A percentile compares a stretch with the other conserved stretches of the same genome.
These are phyloP conservation scores for Rhynchosporium graminicola DNA, from an alignment of 2,329 filamentous ascomycete genomes.

Conservation along the genomic window DNA sequence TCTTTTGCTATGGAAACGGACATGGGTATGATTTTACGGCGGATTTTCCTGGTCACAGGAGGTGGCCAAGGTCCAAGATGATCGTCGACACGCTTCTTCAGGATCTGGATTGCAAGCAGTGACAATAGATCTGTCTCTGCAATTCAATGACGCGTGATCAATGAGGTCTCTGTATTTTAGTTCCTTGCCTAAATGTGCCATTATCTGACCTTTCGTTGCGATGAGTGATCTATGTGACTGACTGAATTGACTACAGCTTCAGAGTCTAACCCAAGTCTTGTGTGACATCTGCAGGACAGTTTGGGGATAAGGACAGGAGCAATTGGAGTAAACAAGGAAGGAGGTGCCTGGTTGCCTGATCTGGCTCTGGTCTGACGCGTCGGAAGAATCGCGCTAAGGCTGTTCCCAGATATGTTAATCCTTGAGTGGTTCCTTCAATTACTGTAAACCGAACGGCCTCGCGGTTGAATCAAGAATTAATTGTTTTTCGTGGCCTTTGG, in stretches of 20 bases:
- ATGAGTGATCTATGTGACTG: neutral
- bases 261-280: no score
- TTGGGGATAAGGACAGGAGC: no score
- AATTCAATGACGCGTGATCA: conserved; percentile 32
- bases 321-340: neutral
- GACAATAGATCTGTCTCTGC: conserved; percentile 34
- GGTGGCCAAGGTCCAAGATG: conserved; percentile 34
- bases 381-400: conserved; percentile 6
- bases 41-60: conserved; percentile 28
- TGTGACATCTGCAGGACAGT: no score
- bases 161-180: conserved; percentile 41
- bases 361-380: conserved; percentile 20
- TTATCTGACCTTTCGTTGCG: conserved; percentile 9
- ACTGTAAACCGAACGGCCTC: neutral
- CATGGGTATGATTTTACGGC: conserved; percentile 37
- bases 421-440: no score
- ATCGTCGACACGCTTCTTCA: conserved; percentile 33
- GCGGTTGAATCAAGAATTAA: neutral
- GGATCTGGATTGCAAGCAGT: conserved; percentile 27
- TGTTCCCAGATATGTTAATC: neutral
- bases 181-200: conserved; percentile 34
- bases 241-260: no score
- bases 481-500: neutral
- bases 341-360: conserved; percentile 27
- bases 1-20: conserved; percentile 30